Conservation (phyloP, 495 filamentous ascomycete species). For the Podospora didyma region DNA sequence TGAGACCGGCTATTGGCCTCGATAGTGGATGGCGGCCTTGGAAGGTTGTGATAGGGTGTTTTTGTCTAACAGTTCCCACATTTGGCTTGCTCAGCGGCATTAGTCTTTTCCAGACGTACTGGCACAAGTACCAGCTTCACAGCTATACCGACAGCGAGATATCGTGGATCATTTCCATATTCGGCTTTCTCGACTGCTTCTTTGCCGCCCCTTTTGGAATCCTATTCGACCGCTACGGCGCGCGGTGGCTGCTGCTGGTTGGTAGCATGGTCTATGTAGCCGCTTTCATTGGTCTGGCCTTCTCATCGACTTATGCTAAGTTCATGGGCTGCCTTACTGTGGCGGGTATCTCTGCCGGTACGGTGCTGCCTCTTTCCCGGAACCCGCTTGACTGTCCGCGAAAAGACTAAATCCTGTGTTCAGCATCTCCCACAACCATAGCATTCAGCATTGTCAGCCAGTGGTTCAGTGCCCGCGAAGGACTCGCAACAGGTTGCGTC, state of each 20-base stretch:
- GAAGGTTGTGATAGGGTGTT: constrained; percentile 24
- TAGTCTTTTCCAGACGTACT: constrained; percentile 28
- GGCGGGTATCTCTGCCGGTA: constrained; percentile 23
- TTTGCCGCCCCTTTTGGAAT: constrained; percentile 17
- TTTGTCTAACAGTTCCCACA: constrained; percentile 20
- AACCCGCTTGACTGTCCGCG: background rate
- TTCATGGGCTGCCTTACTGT: constrained; percentile 25
- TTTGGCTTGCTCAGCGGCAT: constrained; percentile 28
- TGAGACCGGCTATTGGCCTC: background rate
- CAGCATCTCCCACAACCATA: constrained; percentile 23
- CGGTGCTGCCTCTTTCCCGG: background rate
- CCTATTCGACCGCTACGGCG: constrained; percentile 21
- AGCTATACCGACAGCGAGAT: constrained; percentile 13
- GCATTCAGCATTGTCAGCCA: constrained; percentile 24
- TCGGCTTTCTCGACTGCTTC: constrained; percentile 25
- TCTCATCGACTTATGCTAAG: constrained; percentile 18
- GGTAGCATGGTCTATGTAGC: constrained; percentile 15
- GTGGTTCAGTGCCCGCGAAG: constrained; percentile 22
- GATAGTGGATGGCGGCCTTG: constrained; percentile 19
- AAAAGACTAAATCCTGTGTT: background rate
- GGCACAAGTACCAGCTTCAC: constrained; percentile 18
- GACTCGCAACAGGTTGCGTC: constrained; percentile 24
- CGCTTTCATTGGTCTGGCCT: constrained; percentile 25
- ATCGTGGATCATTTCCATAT: constrained; percentile 30
- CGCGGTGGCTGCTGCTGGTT: constrained; percentile 12